A percentile compares a stretch with the other conserved stretches of the same genome.
These are phyloP conservation scores for Hirschioporus abietinus DNA, from an alignment of 768 basidiomycete species.

Conservation along the genomic window DNA sequence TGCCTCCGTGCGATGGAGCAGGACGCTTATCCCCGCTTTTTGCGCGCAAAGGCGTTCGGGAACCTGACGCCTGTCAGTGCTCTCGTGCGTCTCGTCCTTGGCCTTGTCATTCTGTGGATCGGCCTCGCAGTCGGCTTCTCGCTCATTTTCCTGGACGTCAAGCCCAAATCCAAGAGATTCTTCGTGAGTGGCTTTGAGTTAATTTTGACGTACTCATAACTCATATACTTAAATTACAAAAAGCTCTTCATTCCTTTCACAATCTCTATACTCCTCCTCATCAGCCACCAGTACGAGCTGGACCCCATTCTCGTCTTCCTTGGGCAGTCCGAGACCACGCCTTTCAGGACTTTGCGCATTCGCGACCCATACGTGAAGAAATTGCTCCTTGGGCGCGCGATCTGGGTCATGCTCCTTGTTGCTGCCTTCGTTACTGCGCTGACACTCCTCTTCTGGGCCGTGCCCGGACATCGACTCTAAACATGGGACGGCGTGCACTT, in stretches of 20 bases:
- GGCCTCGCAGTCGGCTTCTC: slow-evolving; percentile 88
- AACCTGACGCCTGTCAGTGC: slow-evolving; percentile 92
- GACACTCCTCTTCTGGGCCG: slow-evolving; percentile 92
- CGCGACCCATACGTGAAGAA: slow-evolving; percentile 93
- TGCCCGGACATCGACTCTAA: slow-evolving; percentile 87
- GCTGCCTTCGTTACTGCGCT: slow-evolving; percentile 70
- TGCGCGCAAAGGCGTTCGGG: slow-evolving; percentile 96
- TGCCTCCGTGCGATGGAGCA: slow-evolving; percentile 96
- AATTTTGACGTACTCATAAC: not conserved
- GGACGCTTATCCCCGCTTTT: slow-evolving; percentile 89
- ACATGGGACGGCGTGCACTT: not conserved
- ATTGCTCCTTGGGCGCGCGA: slow-evolving; percentile 80
- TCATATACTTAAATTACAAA: slow-evolving; percentile 11
- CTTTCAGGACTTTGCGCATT: slow-evolving; percentile 89
- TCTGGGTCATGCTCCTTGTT: slow-evolving; percentile 86
- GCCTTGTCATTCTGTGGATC: slow-evolving; percentile 89
- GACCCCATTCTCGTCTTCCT: slow-evolving; percentile 94
- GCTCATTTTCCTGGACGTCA: slow-evolving; percentile 88
- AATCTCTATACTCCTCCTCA: slow-evolving; percentile 82
- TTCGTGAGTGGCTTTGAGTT: slow-evolving; percentile 64
- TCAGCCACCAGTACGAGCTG: slow-evolving; percentile 95
- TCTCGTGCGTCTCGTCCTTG: slow-evolving; percentile 78
- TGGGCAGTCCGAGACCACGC: slow-evolving; percentile 92
- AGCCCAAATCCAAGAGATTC: slow-evolving; percentile 87
- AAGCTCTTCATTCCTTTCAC: slow-evolving; percentile 95